Base-by-base conservation (phyloP, 371 early-diverging fungal genomes). In the Entomophthora muscae region DNA sequence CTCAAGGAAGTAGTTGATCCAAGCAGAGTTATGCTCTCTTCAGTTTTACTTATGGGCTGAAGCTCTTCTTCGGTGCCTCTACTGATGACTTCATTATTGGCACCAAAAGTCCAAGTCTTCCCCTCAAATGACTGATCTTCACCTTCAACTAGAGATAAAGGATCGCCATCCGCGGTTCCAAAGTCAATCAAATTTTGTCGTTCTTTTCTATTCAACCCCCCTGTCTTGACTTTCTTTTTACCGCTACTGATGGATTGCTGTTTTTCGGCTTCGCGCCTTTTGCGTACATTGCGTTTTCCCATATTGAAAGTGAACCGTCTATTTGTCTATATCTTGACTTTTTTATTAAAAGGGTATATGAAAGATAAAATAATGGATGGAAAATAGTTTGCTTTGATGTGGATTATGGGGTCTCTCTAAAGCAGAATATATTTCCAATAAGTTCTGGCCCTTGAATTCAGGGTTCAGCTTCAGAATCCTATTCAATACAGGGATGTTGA, bases 251-350 rank as follows among this genome's bases (percentile, higher is more conserved):
- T 42, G 10, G 42, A 42, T 42, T 42, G 42, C 42, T 42, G 42
- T 68, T 64, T 59, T 67, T 72, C 53, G 66, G 68, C 54, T 68
- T 67, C 58, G 64, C 22, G 1, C 58, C 72, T 55, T 68, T 68
- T 56, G 67, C 65, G 27, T 72, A 66, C 0, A 67, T 69, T 51
- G 65, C 65, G 5, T 67, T 70, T 54, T 67, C 61, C 61, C 61
- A 61, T 61, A n/a, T n/a, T n/a, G n/a, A n/a, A n/a, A n/a, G n/a
- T n/a, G n/a, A n/a, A n/a, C n/a, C n/a, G n/a, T n/a, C n/a, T n/a
- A n/a, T n/a, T n/a, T n/a, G n/a, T n/a, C n/a, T n/a, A n/a, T n/a
- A n/a, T n/a, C n/a, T n/a, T n/a, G n/a, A n/a, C n/a, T n/a, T n/a
- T n/a, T n/a, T n/a, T n/a, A n/a, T n/a, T n/a, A n/a, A n/a, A n/a